Conservation (phyloP, 352 stramenopile species). For the Pythium oligandrum region DNA sequence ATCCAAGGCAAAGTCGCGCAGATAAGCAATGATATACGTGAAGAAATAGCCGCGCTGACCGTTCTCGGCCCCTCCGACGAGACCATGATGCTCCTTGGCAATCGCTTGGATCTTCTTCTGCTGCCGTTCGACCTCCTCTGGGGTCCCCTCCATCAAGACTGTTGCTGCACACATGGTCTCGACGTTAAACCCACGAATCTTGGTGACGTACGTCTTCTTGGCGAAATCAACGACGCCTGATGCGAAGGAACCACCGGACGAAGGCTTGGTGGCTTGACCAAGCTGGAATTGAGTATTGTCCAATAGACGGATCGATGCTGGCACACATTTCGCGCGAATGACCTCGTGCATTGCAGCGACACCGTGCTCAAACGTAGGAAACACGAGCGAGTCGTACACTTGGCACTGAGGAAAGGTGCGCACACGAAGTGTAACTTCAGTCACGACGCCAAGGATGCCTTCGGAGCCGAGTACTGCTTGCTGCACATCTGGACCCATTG, state of each 20-base stretch:
- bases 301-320: conserved; percentile 88
- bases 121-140: conserved; percentile 39
- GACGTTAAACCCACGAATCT: conserved; percentile 68
- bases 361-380: conserved; percentile 79
- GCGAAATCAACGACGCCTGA: conserved; percentile 60
- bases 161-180: conserved; percentile 82
- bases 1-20: conserved; percentile 92
- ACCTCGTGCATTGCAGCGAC: conserved; percentile 79
- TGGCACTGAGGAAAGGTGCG: conserved; percentile 72
- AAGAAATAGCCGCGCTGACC: conserved; percentile 92
- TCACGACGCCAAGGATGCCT: conserved; percentile 94
- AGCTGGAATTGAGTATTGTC: conserved; percentile 95
- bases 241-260: conserved; percentile 37
- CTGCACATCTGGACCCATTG: conserved; percentile 88
- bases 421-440: conserved; percentile 90
- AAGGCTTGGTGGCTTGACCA: conserved; percentile 87
- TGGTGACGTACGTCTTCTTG: conserved; percentile 84
- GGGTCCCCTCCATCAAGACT: conserved; percentile 82
- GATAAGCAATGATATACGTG: conserved; percentile 93
- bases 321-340: conserved; percentile 53
- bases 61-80: conserved; percentile 79
- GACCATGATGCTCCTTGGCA: conserved; percentile 68
- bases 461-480: conserved; percentile 88
- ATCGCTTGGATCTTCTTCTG: conserved; percentile 59
- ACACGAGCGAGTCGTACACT: conserved; percentile 90